Evolutionary conservation across 306 rosid species (phyloP).

Genomic region (Lupinus albus): DNA sequence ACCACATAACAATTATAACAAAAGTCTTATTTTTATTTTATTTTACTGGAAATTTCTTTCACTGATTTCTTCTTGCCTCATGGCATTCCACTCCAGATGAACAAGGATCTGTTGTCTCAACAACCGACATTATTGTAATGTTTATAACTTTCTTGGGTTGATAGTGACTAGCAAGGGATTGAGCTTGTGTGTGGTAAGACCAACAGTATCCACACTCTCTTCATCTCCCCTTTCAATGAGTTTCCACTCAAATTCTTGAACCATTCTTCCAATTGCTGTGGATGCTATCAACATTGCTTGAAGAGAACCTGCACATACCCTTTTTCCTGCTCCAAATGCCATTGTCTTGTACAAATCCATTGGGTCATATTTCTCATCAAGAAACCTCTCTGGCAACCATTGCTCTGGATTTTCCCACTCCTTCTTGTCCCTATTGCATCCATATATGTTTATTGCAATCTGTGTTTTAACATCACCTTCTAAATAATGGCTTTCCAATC

Average conservation of each 20-base stretch:
- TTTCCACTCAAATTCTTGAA: slow-evolving; percentile 81
- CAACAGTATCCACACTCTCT: slow-evolving; percentile 53
- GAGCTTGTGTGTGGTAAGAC: not conserved
- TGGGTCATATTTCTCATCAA: slow-evolving; percentile 61
- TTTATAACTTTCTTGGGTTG: slow-evolving; percentile 52
- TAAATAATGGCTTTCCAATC: not conserved
- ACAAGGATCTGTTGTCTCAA: no score
- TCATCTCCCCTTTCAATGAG: slow-evolving; percentile 59
- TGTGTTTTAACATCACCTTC: slow-evolving; percentile 39
- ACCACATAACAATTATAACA: no score
- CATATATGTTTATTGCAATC: slow-evolving; percentile 89
- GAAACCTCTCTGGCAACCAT: slow-evolving; percentile 91
- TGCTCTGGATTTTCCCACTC: slow-evolving; percentile 72
- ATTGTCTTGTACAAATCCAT: slow-evolving; percentile 81
- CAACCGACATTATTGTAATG: no score
- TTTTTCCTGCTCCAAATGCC: slow-evolving; percentile 95
- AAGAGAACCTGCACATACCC: slow-evolving; percentile 78
- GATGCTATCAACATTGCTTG: slow-evolving; percentile 71
- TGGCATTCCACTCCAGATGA: no score
- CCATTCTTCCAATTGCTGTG: slow-evolving; percentile 67
- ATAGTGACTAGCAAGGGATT: slow-evolving; percentile 62
- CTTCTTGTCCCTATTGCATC: slow-evolving; percentile 73
- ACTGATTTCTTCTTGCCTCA: not conserved
- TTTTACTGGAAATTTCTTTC: not conserved
- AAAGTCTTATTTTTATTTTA: no score